Evolutionary conservation across 2,329 filamentous ascomycete genomes (phyloP), one percentile per base, ranked within the genome.

Genomic region (Aspergillus awamori): DNA sequence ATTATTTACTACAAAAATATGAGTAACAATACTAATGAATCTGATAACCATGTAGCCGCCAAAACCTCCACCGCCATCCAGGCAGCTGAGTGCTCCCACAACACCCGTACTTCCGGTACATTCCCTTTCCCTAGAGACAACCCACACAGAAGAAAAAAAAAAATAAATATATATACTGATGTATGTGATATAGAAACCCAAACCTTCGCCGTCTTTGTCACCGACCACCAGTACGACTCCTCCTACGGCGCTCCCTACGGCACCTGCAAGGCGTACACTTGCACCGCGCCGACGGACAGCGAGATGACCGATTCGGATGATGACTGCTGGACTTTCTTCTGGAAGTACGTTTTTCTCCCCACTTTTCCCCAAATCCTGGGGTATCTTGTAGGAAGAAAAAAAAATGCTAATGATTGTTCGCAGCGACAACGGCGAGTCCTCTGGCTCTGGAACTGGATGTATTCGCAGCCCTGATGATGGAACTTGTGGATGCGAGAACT

Each of bases 221-320:
- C 74, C 6, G 79, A 83, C 68, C 80, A 82, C 68, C 67, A 80
- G 58, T 81, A 81, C 66, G 78, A 82, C 63, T 63, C 61, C 22
- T 67, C 67, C 61, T 58, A 81, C 60, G 82, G 81, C 24, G 76
- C 74, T 2, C 81, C 81, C 2, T 83, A 83, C 66, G 81, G 81
- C 1, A 83, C 79, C 4, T 83, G 79, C 69, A 70, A 63, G 26
- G 77, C 78, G 1, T 81, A 80, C 65, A 79, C 76, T 1, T 80
- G 77, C 66, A 65, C 70, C 8, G 64, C 73, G 5, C 76, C 78
- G 0, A 72, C 71, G 0, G 67, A 58, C 8, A 63, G 66, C 2
- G 67, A 73, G 6, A 63, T 80, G 65, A 64, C 63, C 11, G 67
- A 71, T n/a, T 59, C 60, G 45, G 65, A 73, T 17, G 66, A 66